Evolutionary conservation across 148 eudicot species (phyloP).

Genomic region (Camellia lanceoleosa): DNA sequence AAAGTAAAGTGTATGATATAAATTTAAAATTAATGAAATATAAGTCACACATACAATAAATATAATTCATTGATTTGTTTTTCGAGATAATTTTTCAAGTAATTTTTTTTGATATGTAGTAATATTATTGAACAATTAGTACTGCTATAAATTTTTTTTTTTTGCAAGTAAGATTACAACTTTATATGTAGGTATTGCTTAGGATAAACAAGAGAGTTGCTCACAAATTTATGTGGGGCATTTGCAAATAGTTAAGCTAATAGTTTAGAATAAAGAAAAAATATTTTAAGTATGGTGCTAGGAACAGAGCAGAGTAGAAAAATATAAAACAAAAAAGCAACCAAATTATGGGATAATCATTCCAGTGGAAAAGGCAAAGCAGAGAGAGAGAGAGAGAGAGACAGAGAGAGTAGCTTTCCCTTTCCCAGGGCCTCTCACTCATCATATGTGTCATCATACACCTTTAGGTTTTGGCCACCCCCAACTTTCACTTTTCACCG

Average conservation of each 20-base stretch:
- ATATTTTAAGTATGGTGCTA: neutral
- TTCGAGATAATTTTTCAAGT: no score
- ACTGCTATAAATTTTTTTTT: no score
- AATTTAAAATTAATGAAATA: no score
- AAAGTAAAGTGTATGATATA: no score
- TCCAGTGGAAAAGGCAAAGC: neutral
- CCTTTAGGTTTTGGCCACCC: constrained; percentile 36
- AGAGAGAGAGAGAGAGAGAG: neutral
- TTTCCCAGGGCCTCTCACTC: constrained; percentile 38
- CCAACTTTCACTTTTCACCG: constrained; percentile 62
- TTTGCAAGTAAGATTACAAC: no score
- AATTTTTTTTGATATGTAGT: no score
- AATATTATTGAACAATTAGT: no score
- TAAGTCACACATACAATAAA: no score
- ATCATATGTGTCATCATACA: constrained; percentile 77
- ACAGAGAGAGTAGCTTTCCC: constrained; percentile 2
- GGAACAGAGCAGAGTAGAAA: neutral
- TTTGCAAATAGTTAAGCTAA: neutral
- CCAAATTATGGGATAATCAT: constrained; percentile 11
- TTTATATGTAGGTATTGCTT: neutral
- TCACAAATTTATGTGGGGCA: neutral
- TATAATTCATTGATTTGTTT: no score
- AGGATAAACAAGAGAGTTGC: neutral
- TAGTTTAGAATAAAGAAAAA: neutral
- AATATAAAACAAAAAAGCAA: constrained; percentile 1